Base-by-base conservation (phyloP, 2,329 filamentous ascomycete species). In the Dendrostoma leiphaemia region DNA sequence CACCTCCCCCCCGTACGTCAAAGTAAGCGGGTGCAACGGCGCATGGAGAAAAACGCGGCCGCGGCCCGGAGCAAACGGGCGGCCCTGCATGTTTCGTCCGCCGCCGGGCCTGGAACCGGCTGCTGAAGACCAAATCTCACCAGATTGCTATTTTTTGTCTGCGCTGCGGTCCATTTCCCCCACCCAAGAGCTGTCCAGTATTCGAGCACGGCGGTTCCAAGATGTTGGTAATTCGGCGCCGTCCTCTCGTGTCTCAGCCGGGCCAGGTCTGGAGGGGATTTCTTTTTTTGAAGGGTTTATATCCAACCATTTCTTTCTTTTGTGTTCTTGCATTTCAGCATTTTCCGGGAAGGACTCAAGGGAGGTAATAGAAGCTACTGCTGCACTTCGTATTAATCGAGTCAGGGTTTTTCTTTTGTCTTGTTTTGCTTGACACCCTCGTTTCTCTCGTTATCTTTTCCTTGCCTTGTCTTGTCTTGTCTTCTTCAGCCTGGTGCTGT, bases 11-110 rank as follows among this genome's bases (percentile, higher is more conserved):
- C n/a, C n/a, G n/a, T n/a, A n/a, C n/a, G 34, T 17, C 34, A 37
- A 37, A 32, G 26, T 8, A 21, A 45, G 24, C 21, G 13, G 12
- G 43, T 17, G 15, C n/a, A 29, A n/a, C 13, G n/a, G 31, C n/a
- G 15, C 4, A 31, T 17, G 43, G 17, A 9, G n/a, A n/a, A n/a
- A n/a, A n/a, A 28, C 17, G 29, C 12, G 41, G 41, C 24, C 41
- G 7, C 28, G 26, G 28, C 35, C 37, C 35, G 48, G 37, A 21
- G 34, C 48, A n/a, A n/a, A n/a, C 48, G 6, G 37, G 47, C 28
- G 48, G 48, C 48, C 37, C n/a, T n/a, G n/a, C n/a, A n/a, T 50
- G 48, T 50, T 50, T 50, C 48, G 48, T 41, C 48, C 48, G 26
- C 48, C 48, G 26, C 37, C 26, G 48, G 48, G 35, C 48, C 35